Evolutionary conservation across 2,329 filamentous ascomycete species (phyloP).

Genomic region (Leptographium procerum): DNA sequence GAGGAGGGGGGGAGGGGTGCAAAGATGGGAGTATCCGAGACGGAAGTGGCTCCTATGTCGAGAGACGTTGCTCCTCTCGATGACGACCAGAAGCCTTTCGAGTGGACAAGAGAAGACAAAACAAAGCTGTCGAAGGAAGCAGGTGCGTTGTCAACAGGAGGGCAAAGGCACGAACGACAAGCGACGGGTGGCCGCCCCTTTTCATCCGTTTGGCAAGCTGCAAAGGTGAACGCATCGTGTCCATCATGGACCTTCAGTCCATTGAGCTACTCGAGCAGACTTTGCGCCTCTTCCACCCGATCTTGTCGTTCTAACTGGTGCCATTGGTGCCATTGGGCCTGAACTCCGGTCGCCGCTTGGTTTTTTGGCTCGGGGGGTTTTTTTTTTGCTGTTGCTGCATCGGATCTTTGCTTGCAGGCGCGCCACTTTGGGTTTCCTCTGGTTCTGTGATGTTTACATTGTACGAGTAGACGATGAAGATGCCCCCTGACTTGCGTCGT

Average conservation of each 20-base stretch:
- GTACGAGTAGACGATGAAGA: too few species aligned
- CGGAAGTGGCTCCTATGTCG: background rate
- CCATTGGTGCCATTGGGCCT: slow-evolving; percentile 3
- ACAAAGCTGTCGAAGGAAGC: background rate
- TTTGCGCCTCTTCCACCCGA: background rate
- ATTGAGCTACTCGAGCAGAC: background rate
- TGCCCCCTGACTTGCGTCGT: slow-evolving; percentile 6
- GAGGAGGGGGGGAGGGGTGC: background rate
- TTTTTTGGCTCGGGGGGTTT: background rate
- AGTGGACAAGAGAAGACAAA: background rate
- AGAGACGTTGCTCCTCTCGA: background rate
- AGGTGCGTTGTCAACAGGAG: background rate
- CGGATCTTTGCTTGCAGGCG: background rate
- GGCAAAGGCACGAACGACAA: background rate
- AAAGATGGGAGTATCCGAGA: background rate
- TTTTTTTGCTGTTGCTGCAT: background rate
- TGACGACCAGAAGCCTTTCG: background rate
- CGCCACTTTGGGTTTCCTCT: background rate
- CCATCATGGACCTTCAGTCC: background rate
- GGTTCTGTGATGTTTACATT: slow-evolving; percentile 1
- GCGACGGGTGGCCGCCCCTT: background rate
- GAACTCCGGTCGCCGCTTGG: background rate
- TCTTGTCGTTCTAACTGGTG: background rate
- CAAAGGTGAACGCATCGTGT: background rate
- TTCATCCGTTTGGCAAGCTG: background rate